A percentile compares a stretch with the other conserved stretches of the same genome.
Conservation (phyloP, 208 protist genomes). For the Crithidia acanthocephali region DNA sequence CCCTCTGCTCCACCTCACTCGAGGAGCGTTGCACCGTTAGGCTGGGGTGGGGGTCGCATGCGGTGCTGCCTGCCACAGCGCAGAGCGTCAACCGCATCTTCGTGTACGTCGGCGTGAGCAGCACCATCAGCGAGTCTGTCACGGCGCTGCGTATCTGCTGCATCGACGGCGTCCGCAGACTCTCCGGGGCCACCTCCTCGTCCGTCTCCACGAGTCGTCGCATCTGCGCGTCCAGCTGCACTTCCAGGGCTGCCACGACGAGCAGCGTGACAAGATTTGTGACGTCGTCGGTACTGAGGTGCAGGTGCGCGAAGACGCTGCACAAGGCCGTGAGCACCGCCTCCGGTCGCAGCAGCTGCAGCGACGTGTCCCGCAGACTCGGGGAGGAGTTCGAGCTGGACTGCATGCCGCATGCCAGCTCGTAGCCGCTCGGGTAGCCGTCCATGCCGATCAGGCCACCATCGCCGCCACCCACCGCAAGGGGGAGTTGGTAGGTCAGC, state of each 20-base stretch:
- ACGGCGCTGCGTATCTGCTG: conserved; percentile 11
- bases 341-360: conserved; percentile 18
- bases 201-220: conserved; percentile 11
- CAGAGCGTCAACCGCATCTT: conserved; percentile 9
- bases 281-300: conserved; percentile 46
- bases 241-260: conserved; percentile 45
- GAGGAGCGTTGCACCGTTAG: neutral
- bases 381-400: neutral
- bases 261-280: conserved; percentile 36
- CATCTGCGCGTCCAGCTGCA: conserved; percentile 32
- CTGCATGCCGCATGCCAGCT: neutral
- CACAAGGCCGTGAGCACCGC: conserved; percentile 35
- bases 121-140: conserved; percentile 10
- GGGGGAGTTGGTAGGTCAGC: conserved; percentile 7
- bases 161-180: conserved; percentile 15
- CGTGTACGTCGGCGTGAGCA: conserved; percentile 15
- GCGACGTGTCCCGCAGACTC: neutral
- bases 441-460: neutral
- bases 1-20: too few species aligned
- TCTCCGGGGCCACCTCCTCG: conserved; percentile 11
- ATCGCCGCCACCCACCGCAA: neutral
- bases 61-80: conserved; percentile 5
- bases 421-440: neutral
- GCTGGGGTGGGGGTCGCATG: neutral
- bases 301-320: conserved; percentile 46